These are phyloP conservation scores for Fusarium agapanthi DNA, from an alignment of 2,329 filamentous ascomycete species.

Conservation along the genomic window DNA sequence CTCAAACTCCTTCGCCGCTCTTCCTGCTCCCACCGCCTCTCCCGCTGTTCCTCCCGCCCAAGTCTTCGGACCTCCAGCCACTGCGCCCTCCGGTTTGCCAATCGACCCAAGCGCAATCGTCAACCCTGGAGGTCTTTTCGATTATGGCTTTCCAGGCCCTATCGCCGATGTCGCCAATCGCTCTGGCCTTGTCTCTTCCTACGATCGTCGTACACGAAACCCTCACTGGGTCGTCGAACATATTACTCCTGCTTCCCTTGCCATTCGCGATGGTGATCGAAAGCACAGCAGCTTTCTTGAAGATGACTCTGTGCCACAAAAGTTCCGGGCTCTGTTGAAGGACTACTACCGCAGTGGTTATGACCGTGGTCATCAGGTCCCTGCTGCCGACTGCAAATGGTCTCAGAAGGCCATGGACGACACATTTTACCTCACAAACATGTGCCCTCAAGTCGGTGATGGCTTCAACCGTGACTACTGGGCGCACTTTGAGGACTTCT, in stretches of 20 bases:
- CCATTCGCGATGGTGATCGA: conserved; percentile 79
- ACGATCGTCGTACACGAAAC: conserved; percentile 90
- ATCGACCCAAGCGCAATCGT: conserved; percentile 60
- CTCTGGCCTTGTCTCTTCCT: conserved; percentile 82
- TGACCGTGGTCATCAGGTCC: conserved; percentile 96
- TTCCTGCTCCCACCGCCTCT: conserved; percentile 42
- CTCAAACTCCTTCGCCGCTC: conserved; percentile 42
- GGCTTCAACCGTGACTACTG: conserved; percentile 99
- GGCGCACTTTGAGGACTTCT: conserved; percentile 99
- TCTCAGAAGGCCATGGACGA: conserved; percentile 93
- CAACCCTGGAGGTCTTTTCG: conserved; percentile 78
- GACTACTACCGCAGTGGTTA: conserved; percentile 97
- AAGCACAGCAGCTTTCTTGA: conserved; percentile 85
- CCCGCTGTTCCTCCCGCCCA: conserved; percentile 67
- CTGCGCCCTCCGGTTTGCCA: conserved; percentile 42
- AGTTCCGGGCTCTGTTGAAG: conserved; percentile 88
- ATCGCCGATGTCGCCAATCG: conserved; percentile 82
- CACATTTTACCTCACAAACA: conserved; percentile 92
- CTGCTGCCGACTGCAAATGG: conserved; percentile 96
- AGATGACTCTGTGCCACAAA: conserved; percentile 79
- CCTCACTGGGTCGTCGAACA: conserved; percentile 96
- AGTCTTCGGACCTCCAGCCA: conserved; percentile 51
- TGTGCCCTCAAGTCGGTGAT: conserved; percentile 98
- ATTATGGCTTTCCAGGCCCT: conserved; percentile 93
- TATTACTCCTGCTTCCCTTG: conserved; percentile 88